Percentiles rank a stretch among this genome's conserved stretches.
These are phyloP conservation scores for Fraxinus floribunda DNA, from an alignment of 305 asterid genomes.

Conservation along the genomic window DNA sequence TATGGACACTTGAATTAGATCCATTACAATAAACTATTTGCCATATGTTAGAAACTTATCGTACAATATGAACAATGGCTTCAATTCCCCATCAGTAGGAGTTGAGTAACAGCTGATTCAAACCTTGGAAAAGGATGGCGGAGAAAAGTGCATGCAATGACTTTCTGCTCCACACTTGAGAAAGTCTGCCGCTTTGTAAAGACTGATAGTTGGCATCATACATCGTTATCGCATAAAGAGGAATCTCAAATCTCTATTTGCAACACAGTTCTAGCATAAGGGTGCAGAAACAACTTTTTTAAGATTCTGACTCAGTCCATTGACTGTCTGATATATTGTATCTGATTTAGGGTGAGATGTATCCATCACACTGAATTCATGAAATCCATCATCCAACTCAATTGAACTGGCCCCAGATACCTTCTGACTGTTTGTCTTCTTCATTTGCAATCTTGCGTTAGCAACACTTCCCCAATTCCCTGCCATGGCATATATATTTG, in stretches of 20 bases:
- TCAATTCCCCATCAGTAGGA: neutral
- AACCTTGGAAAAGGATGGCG: neutral
- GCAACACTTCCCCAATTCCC: constrained; percentile 69
- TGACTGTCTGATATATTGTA: constrained; percentile 47
- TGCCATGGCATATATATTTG: constrained; percentile 55
- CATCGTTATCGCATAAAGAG: too few relatives aligned
- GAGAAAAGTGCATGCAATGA: neutral
- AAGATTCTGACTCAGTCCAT: constrained; percentile 54
- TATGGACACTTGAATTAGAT: neutral
- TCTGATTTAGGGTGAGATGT: constrained; percentile 57
- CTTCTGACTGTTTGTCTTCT: constrained; percentile 35
- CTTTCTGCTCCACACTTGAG: neutral
- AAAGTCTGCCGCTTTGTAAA: neutral
- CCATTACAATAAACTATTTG: neutral
- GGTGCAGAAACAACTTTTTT: constrained; percentile 36
- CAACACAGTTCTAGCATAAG: constrained; percentile 16
- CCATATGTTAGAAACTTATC: neutral
- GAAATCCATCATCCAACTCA: constrained; percentile 48
- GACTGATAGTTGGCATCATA: neutral
- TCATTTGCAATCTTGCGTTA: constrained; percentile 49
- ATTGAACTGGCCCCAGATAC: constrained; percentile 57
- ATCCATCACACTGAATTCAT: constrained; percentile 68
- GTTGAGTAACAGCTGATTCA: constrained; percentile 4
- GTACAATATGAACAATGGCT: neutral
- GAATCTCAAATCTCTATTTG: constrained; percentile 10